These are phyloP conservation scores for Pistacia vera DNA, from an alignment of 345 rosid species.

Conservation along the genomic window DNA sequence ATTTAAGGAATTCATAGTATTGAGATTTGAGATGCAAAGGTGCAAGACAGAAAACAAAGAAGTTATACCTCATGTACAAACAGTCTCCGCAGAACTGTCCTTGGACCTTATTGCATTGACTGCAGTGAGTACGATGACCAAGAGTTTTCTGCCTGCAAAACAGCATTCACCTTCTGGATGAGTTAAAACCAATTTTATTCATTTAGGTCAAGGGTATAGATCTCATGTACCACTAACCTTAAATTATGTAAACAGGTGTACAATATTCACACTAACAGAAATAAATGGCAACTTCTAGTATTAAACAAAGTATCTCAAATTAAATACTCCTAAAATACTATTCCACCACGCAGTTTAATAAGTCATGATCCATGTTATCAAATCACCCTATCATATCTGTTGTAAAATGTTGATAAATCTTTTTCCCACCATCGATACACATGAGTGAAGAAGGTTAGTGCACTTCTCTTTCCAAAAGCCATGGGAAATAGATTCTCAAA, in stretches of 20 bases:
- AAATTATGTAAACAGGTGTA: not conserved
- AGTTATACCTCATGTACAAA: slow-evolving; percentile 75
- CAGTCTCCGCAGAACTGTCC: slow-evolving; percentile 99
- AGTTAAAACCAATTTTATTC: not conserved
- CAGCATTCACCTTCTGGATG: slow-evolving; percentile 6
- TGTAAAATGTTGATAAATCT: too few relatives aligned
- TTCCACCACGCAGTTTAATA: not conserved
- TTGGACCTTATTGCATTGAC: slow-evolving; percentile 58
- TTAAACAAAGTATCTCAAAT: not conserved
- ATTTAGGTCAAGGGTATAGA: not conserved
- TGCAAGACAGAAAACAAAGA: not conserved
- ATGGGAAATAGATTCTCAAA: too few relatives aligned
- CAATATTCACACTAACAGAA: not conserved
- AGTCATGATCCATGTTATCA: too few relatives aligned
- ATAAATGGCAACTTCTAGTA: not conserved
- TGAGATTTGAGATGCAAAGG: too few relatives aligned
- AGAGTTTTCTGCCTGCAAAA: slow-evolving; percentile 90
- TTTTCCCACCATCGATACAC: too few relatives aligned
- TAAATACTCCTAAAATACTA: not conserved
- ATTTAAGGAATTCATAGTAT: not conserved
- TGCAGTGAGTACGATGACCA: slow-evolving; percentile 76
- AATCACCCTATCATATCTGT: too few relatives aligned
- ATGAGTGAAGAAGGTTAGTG: too few relatives aligned
- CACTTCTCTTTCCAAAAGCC: too few relatives aligned
- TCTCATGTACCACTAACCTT: slow-evolving; percentile 5